phyloP scores from a whole-genome alignment of 805 yeast genomes.

The Zygosaccharomyces lentus region DNA sequence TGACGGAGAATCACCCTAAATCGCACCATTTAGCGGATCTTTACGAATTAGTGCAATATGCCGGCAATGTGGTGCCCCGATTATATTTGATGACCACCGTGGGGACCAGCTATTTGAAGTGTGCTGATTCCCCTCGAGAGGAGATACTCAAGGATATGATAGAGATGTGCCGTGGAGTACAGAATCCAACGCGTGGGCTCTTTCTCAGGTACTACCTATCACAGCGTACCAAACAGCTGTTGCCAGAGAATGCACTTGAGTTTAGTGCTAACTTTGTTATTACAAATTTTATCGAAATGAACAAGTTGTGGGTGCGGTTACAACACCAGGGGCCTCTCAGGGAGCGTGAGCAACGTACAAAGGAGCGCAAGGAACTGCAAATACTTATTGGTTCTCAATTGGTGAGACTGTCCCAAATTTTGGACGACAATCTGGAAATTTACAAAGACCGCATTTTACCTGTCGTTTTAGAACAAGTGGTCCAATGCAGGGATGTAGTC shows the following conservation, averaged over 20 bases:
- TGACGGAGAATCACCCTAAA: slow-evolving; percentile 62
- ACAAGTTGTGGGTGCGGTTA: slow-evolving; percentile 92
- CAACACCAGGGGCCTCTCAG: slow-evolving; percentile 93
- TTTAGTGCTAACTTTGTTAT: slow-evolving; percentile 63
- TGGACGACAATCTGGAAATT: slow-evolving; percentile 56
- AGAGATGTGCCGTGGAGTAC: slow-evolving; percentile 97
- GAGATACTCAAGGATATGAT: slow-evolving; percentile 94
- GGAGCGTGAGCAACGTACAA: slow-evolving; percentile 66
- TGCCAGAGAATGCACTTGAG: slow-evolving; percentile 29
- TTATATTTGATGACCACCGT: slow-evolving; percentile 92
- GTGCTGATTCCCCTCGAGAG: slow-evolving; percentile 70
- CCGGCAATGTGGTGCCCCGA: slow-evolving; percentile 89
- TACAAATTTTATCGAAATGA: slow-evolving; percentile 93
- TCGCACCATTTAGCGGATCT: slow-evolving; percentile 76
- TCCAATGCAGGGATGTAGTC: slow-evolving; percentile 84
- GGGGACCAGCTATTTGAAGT: slow-evolving; percentile 81
- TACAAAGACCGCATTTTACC: slow-evolving; percentile 60
- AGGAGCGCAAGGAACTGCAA: slow-evolving; percentile 83
- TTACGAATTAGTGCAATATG: slow-evolving; percentile 91
- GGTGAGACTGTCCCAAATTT: slow-evolving; percentile 82
- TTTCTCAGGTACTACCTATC: slow-evolving; percentile 85
- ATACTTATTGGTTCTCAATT: slow-evolving; percentile 90
- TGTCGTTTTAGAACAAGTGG: slow-evolving; percentile 76
- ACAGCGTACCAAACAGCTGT: slow-evolving; percentile 61
- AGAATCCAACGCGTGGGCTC: slow-evolving; percentile 88